A percentile compares a stretch with the other conserved stretches of the same genome.
These are phyloP conservation scores for Penicillium cataractarum DNA, from an alignment of 495 filamentous ascomycete genomes.

Conservation along the genomic window DNA sequence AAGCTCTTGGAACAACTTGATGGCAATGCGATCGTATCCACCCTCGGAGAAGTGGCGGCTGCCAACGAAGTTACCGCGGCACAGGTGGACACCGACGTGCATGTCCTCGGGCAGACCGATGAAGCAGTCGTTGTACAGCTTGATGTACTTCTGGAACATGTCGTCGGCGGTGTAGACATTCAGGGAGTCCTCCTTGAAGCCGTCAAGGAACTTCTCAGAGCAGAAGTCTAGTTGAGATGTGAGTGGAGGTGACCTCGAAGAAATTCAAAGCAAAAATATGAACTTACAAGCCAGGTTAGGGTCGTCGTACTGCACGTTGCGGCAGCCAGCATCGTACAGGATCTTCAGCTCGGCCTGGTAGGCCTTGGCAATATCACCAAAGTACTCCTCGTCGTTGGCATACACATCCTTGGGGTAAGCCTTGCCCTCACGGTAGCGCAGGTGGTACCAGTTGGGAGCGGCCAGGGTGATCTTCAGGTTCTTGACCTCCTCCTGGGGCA, in stretches of 20 bases:
- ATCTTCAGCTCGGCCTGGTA: conserved; percentile 68
- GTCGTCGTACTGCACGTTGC: conserved; percentile 77
- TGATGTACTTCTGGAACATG: conserved; percentile 74
- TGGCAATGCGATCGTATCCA: conserved; percentile 78
- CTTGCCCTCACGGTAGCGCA: conserved; percentile 70
- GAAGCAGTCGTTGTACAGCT: conserved; percentile 75
- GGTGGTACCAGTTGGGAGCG: conserved; percentile 74
- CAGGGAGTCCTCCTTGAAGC: conserved; percentile 61
- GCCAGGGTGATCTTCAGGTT: conserved; percentile 75
- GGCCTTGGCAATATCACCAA: conserved; percentile 72
- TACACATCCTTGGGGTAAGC: conserved; percentile 71
- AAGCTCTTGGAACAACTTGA: conserved; percentile 75
- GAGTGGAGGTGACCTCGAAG: not conserved
- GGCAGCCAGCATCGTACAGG: conserved; percentile 68
- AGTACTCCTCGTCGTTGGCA: conserved; percentile 68
- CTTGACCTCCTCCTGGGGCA: conserved; percentile 60
- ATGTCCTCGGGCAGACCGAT: conserved; percentile 65
- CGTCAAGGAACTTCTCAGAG: conserved; percentile 71
- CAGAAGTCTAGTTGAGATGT: conserved; percentile 63
- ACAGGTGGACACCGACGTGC: conserved; percentile 77
- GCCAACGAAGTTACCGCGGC: conserved; percentile 80
- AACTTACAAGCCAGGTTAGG: conserved; percentile 73
- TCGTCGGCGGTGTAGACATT: conserved; percentile 63
- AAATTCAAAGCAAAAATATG: not conserved
- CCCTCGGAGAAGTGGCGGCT: conserved; percentile 80